These are phyloP conservation scores for Rutstroemia sp. DNA, from an alignment of 2,329 filamentous ascomycete genomes.

Conservation along the genomic window DNA sequence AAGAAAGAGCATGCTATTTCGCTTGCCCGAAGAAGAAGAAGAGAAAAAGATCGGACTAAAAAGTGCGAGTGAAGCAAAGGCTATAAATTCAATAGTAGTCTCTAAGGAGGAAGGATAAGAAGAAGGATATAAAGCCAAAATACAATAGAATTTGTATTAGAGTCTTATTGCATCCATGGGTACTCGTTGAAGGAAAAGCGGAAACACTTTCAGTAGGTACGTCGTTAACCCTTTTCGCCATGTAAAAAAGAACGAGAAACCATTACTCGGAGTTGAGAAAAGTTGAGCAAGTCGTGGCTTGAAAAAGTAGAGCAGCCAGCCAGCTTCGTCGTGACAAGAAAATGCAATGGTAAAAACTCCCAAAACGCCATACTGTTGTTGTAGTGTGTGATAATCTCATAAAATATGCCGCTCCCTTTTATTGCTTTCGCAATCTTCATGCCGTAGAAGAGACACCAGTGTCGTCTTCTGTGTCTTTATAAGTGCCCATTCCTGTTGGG, in stretches of 20 bases:
- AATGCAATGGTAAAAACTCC: background rate
- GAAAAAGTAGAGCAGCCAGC: background rate
- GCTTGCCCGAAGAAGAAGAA: background rate
- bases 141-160: background rate
- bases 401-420: conserved; percentile 3
- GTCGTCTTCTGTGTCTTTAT: conserved; percentile 2
- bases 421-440: conserved; percentile 3
- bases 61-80: background rate
- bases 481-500: conserved; percentile 7
- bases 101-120: background rate
- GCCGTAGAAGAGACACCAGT: conserved; percentile 7
- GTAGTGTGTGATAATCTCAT: conserved; percentile 1
- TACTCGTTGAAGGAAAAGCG: conserved; percentile 1
- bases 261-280: conserved; percentile 1
- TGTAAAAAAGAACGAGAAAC: background rate
- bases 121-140: background rate
- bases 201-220: background rate
- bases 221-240: background rate
- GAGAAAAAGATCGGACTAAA: background rate
- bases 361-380: conserved; percentile 7
- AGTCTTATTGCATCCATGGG: conserved; percentile 1
- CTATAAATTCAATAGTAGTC: background rate
- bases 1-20: background rate
- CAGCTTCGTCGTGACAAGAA: background rate
- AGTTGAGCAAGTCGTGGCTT: background rate